These are phyloP conservation scores for Ceratocystis cubensis DNA, from an alignment of 2,329 filamentous ascomycete species.

Conservation along the genomic window DNA sequence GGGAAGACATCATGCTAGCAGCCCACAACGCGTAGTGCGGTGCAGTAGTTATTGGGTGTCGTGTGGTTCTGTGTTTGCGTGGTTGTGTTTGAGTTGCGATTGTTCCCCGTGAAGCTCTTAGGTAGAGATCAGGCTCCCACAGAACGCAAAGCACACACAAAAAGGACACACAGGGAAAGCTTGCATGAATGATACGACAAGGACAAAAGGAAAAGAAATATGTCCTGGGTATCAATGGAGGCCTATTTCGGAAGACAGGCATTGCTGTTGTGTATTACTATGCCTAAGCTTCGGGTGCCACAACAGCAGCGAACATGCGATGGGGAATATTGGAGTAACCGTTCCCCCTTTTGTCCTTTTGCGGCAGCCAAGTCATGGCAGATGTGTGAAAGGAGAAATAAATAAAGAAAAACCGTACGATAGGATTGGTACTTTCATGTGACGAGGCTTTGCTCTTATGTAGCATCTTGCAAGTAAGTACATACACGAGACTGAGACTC, in stretches of 20 bases:
- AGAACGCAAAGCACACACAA: no score
- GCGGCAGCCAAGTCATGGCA: not conserved
- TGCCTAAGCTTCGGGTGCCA: not conserved
- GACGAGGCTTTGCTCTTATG: not conserved
- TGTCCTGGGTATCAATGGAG: not conserved
- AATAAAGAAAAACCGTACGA: not conserved
- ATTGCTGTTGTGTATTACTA: not conserved
- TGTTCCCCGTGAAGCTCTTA: not conserved
- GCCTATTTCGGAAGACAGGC: not conserved
- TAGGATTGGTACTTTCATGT: not conserved
- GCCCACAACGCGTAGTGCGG: not conserved
- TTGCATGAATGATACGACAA: no score
- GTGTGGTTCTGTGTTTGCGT: not conserved
- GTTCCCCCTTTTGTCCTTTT: not conserved
- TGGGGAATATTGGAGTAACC: not conserved
- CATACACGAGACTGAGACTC: not conserved
- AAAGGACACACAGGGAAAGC: no score
- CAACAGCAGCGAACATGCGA: conserved; percentile 2
- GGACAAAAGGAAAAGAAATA: not conserved
- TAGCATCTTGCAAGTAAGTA: not conserved
- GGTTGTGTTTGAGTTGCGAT: not conserved
- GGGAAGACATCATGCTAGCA: conserved; percentile 18
- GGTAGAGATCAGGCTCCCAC: no score
- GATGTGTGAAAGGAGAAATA: not conserved
- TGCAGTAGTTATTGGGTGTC: not conserved